phyloP scores from a whole-genome alignment of 2,329 filamentous ascomycete genomes.

The Epichloe elymi region DNA sequence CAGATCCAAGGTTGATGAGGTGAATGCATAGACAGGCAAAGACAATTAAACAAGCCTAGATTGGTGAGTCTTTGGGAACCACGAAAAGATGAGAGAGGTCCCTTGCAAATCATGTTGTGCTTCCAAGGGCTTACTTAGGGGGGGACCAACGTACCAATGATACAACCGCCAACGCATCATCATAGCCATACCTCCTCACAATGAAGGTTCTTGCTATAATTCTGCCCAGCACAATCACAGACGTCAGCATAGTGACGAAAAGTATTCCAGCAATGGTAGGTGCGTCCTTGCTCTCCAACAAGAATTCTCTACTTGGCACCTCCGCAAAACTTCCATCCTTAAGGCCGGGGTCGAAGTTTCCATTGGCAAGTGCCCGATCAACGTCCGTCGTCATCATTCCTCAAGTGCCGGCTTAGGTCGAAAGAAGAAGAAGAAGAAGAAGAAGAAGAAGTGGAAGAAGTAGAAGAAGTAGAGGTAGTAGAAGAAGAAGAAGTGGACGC shows the following conservation, averaged over 20 bases:
- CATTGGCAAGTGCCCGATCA: slow-evolving; percentile 17
- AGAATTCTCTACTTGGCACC: slow-evolving; percentile 19
- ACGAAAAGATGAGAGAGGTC: too few relatives aligned
- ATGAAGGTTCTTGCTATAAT: slow-evolving; percentile 22
- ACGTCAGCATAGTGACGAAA: slow-evolving; percentile 22
- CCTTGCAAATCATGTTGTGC: background rate
- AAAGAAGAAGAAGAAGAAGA: too few relatives aligned
- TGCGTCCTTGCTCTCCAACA: slow-evolving; percentile 23
- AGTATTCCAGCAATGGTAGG: slow-evolving; percentile 26
- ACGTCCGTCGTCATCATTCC: slow-evolving; percentile 14
- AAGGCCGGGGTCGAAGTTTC: too few relatives aligned
- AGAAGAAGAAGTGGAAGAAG: too few relatives aligned
- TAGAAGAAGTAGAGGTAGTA: too few relatives aligned
- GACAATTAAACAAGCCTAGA: slow-evolving; percentile 24
- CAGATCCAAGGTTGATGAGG: slow-evolving; percentile 34
- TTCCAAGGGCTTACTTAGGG: background rate
- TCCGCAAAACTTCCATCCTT: slow-evolving; percentile 21
- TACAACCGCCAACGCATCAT: slow-evolving; percentile 23
- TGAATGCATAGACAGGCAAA: slow-evolving; percentile 30
- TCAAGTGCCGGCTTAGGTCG: background rate
- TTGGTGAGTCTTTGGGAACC: background rate
- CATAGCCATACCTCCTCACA: slow-evolving; percentile 23
- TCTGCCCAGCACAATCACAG: slow-evolving; percentile 21
- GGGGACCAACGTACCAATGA: slow-evolving; percentile 19
- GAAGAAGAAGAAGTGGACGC: too few relatives aligned